A percentile compares a stretch with the other conserved stretches of the same genome.
Conservation (phyloP, 441 rosid species). For the Bocquillonia castaneifolia region DNA sequence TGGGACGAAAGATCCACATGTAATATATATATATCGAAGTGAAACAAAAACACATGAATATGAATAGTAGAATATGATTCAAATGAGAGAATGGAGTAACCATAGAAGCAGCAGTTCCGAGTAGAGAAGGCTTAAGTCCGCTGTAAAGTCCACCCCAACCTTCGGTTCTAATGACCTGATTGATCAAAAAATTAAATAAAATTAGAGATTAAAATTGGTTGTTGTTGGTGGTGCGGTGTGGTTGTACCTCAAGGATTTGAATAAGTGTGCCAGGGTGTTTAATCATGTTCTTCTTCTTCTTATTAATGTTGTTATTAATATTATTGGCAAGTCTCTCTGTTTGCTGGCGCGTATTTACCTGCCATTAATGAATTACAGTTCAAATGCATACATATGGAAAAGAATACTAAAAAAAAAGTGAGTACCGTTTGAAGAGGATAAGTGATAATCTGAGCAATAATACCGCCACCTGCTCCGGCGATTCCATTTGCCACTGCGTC, state of each 20-base stretch:
- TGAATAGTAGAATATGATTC: too few relatives aligned
- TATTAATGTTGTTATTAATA: too few relatives aligned
- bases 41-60: too few relatives aligned
- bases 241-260: constrained; percentile 42
- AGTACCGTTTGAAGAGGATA: constrained; percentile 63
- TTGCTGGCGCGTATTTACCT: constrained; percentile 72
- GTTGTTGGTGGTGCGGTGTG: too few relatives aligned
- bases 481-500: constrained; percentile 65
- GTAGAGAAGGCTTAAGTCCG: constrained; percentile 62
- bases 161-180: constrained; percentile 44
- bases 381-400: background rate
- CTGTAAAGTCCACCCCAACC: constrained; percentile 71
- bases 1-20: too few relatives aligned
- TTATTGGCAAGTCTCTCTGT: constrained; percentile 50
- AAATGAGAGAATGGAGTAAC: constrained; percentile 22
- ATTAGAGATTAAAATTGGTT: background rate
- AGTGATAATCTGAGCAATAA: constrained; percentile 66
- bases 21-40: too few relatives aligned
- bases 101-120: constrained; percentile 70
- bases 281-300: too few relatives aligned
- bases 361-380: background rate
- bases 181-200: background rate
- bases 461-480: constrained; percentile 69
- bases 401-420: background rate
- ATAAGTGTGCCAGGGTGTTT: constrained; percentile 35